phyloP scores from a whole-genome alignment of 331 rosid genomes.

The Malus hybrid region DNA sequence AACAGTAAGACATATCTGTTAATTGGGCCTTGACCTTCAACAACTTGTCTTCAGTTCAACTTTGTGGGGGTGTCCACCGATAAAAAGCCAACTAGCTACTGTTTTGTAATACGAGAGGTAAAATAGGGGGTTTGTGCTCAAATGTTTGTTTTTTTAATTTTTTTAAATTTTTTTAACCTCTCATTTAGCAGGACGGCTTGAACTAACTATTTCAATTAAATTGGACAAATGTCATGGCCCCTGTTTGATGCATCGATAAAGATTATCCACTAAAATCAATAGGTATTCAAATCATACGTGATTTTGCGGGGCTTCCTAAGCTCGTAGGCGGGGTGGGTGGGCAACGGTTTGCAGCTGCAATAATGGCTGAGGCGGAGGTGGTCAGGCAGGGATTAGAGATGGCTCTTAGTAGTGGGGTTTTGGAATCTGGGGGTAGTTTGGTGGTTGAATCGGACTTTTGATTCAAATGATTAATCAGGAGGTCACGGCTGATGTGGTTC shows the following conservation, averaged over 20 bases:
- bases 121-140: not conserved
- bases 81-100: not conserved
- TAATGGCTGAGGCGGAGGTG: no score
- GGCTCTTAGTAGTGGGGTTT: no score
- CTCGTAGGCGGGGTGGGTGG: no score
- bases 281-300: no score
- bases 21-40: not conserved
- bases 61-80: not conserved
- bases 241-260: not conserved
- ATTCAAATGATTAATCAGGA: no score
- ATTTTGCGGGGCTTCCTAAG: no score
- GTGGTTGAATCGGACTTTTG: no score
- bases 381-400: no score
- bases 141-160: not conserved
- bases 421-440: no score
- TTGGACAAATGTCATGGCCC: not conserved
- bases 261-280: not conserved
- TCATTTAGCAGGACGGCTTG: no score
- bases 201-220: not conserved
- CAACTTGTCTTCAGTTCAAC: not conserved
- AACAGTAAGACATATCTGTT: not conserved
- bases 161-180: not conserved
- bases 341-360: no score
- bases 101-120: not conserved
- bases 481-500: no score